Evolutionary conservation across 2,329 filamentous ascomycete species (phyloP).

Genomic region (Graphium sp.): DNA sequence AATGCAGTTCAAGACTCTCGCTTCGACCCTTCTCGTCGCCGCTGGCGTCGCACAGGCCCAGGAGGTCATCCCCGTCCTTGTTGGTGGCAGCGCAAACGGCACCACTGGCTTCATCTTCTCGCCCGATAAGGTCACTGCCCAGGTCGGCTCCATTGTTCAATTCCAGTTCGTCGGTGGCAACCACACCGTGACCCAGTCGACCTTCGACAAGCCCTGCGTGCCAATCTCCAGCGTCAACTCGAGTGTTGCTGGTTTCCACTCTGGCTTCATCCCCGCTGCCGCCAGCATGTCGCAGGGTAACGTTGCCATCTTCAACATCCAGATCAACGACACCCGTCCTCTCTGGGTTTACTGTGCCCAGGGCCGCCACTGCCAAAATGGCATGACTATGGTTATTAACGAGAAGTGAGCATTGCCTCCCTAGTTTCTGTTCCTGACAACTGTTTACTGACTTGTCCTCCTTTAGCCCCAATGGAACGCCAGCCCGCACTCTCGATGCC

Average conservation of each 20-base stretch:
- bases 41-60: constrained; percentile 17
- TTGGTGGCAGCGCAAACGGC: constrained; percentile 35
- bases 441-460: constrained; percentile 5
- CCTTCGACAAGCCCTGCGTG: constrained; percentile 41
- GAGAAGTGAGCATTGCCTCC: constrained; percentile 36
- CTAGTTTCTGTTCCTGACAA: no score
- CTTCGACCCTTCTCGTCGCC: constrained; percentile 28
- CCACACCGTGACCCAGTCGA: constrained; percentile 67
- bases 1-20: constrained; percentile 34
- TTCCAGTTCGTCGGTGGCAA: constrained; percentile 53
- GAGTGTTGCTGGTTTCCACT: constrained; percentile 44
- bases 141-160: constrained; percentile 49
- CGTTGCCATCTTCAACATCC: constrained; percentile 54
- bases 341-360: constrained; percentile 71
- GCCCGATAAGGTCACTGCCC: constrained; percentile 47
- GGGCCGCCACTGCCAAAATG: constrained; percentile 54
- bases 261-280: constrained; percentile 48
- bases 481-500: constrained; percentile 29
- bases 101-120: constrained; percentile 37
- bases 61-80: constrained; percentile 28
- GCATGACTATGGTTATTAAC: constrained; percentile 67
- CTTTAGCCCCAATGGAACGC: constrained; percentile 28
- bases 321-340: constrained; percentile 50
- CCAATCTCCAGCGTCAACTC: constrained; percentile 37
- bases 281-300: constrained; percentile 28